These are phyloP conservation scores for Acer saccharum DNA, from an alignment of 345 rosid species.

Conservation along the genomic window DNA sequence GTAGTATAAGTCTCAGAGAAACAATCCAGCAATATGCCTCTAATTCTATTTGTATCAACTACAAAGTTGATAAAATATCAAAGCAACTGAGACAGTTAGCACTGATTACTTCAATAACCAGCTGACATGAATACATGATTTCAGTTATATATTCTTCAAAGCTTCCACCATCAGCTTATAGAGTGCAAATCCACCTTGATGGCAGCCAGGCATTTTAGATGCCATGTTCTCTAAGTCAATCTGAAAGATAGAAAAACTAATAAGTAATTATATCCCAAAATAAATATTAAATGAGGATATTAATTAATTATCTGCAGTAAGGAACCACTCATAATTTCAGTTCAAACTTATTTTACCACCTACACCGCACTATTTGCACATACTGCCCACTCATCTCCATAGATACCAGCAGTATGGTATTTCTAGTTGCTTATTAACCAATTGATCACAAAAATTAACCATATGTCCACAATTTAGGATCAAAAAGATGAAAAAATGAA, in stretches of 20 bases:
- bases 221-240: constrained; percentile 64
- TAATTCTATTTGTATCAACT: background rate
- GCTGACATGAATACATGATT: constrained; percentile 16
- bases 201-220: constrained; percentile 90
- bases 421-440: background rate
- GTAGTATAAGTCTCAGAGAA: background rate
- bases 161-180: constrained; percentile 67
- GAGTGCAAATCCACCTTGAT: constrained; percentile 86
- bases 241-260: constrained; percentile 40
- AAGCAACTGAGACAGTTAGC: background rate
- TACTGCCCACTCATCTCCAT: background rate
- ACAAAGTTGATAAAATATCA: background rate
- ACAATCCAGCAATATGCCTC: background rate
- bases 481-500: background rate
- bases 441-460: background rate
- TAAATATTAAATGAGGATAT: background rate
- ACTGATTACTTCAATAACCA: background rate
- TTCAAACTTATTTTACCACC: constrained; percentile 6
- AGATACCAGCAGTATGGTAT: background rate
- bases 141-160: constrained; percentile 29
- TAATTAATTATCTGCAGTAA: background rate
- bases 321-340: background rate
- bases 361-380: background rate
- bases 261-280: background rate
- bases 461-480: background rate